phyloP scores from a whole-genome alignment of 805 yeast species.

The Wickerhamiella azymoides region DNA sequence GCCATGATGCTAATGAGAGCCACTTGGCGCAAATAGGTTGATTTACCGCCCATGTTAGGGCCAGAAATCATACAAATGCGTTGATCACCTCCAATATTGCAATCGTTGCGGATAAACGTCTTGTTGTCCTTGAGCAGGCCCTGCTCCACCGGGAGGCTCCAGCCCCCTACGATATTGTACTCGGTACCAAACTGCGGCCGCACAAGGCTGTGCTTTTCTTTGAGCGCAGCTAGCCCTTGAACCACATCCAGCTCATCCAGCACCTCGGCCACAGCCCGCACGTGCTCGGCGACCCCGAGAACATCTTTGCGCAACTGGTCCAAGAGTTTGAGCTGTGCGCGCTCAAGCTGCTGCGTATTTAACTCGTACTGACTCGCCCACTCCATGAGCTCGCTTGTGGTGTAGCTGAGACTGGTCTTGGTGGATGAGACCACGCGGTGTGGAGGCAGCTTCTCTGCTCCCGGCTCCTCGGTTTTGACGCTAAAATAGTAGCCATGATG shows the following conservation, averaged over 20 bases:
- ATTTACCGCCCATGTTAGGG: conserved; percentile 85
- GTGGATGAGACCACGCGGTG: background rate
- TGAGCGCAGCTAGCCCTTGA: conserved; percentile 55
- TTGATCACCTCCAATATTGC: conserved; percentile 20
- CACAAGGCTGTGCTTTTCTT: conserved; percentile 51
- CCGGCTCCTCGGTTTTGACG: background rate
- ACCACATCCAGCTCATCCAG: conserved; percentile 61
- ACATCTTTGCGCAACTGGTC: conserved; percentile 35
- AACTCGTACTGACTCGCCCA: conserved; percentile 38
- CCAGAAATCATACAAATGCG: conserved; percentile 61
- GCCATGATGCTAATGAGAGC: conserved; percentile 57
- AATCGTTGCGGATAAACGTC: conserved; percentile 37
- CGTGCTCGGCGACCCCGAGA: conserved; percentile 30
- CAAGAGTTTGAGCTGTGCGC: conserved; percentile 43
- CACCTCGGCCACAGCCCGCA: conserved; percentile 37
- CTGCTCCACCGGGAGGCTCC: conserved; percentile 79
- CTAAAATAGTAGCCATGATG: background rate
- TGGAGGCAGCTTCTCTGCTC: background rate
- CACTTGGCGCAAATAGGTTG: conserved; percentile 58
- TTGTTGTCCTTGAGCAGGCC: conserved; percentile 39
- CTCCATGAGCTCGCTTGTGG: conserved; percentile 14
- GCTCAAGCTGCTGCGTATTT: conserved; percentile 34
- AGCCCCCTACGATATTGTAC: conserved; percentile 43
- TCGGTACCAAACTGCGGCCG: conserved; percentile 49
- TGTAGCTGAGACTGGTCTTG: background rate